These are phyloP conservation scores for Achaetomiella virescens DNA, from an alignment of 495 filamentous ascomycete species.

Conservation along the genomic window DNA sequence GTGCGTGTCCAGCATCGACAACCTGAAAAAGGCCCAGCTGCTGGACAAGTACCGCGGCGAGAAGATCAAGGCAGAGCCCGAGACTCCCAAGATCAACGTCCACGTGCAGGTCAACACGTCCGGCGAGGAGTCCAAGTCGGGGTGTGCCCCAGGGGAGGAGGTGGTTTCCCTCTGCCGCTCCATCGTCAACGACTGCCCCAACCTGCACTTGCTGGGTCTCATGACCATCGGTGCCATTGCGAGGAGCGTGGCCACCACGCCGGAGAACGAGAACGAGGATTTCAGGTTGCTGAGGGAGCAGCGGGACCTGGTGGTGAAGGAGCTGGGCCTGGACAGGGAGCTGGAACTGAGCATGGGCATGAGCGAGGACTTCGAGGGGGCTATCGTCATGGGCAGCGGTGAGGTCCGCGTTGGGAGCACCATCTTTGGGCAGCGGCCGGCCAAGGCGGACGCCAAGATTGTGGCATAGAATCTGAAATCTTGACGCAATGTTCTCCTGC, in stretches of 20 bases:
- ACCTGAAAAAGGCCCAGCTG: constrained; percentile 73
- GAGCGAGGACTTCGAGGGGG: constrained; percentile 92
- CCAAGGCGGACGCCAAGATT: constrained; percentile 63
- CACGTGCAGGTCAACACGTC: constrained; percentile 95
- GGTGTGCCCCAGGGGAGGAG: constrained; percentile 58
- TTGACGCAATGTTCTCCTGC: not conserved
- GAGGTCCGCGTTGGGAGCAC: constrained; percentile 95
- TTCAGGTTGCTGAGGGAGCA: constrained; percentile 64
- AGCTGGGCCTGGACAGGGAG: constrained; percentile 35
- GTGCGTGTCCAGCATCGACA: constrained; percentile 86
- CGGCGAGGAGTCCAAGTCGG: constrained; percentile 78
- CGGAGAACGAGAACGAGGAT: constrained; percentile 84
- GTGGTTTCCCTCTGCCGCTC: constrained; percentile 57
- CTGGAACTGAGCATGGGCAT: constrained; percentile 69
- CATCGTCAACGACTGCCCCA: constrained; percentile 62
- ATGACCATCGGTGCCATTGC: constrained; percentile 98
- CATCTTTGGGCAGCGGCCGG: constrained; percentile 79
- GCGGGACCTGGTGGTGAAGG: constrained; percentile 53
- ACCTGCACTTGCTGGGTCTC: constrained; percentile 68
- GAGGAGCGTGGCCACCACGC: constrained; percentile 59
- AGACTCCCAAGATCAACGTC: constrained; percentile 53
- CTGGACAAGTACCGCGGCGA: constrained; percentile 71
- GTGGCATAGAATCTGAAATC: constrained; percentile 27
- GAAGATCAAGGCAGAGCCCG: constrained; percentile 32
- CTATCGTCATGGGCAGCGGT: constrained; percentile 72